Evolutionary conservation across 441 rosid genomes (phyloP).

Genomic region (Syzygium malaccense): DNA sequence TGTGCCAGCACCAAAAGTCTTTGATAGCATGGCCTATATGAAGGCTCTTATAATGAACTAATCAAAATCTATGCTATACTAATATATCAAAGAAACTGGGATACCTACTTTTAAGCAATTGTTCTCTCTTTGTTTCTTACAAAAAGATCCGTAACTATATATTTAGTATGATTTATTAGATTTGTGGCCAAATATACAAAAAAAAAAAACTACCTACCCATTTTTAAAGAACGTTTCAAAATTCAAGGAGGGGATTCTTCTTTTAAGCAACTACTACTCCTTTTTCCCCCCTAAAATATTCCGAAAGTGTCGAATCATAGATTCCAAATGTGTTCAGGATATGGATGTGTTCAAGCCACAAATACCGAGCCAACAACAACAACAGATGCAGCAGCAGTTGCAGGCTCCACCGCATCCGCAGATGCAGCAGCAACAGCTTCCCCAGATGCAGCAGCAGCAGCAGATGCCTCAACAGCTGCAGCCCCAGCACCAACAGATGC

Average conservation of each 20-base stretch:
- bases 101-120: background rate
- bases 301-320: background rate
- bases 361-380: slow-evolving; percentile 45
- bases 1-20: background rate
- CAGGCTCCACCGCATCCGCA: background rate
- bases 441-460: slow-evolving; percentile 16
- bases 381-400: slow-evolving; percentile 25
- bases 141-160: background rate
- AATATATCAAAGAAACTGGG: background rate
- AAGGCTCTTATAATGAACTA: background rate
- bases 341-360: slow-evolving; percentile 94
- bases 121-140: background rate
- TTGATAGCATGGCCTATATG: background rate
- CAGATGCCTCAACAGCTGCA: slow-evolving; percentile 26
- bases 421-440: slow-evolving; percentile 18
- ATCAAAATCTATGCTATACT: background rate
- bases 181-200: background rate
- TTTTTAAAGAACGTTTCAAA: background rate
- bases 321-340: slow-evolving; percentile 37
- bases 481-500: slow-evolving; percentile 24
- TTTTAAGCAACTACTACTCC: background rate
- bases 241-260: background rate
- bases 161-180: background rate
- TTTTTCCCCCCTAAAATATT: background rate
- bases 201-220: background rate